Evolutionary conservation across 2,329 filamentous ascomycete genomes (phyloP).

Genomic region (Aspergillus felis): DNA sequence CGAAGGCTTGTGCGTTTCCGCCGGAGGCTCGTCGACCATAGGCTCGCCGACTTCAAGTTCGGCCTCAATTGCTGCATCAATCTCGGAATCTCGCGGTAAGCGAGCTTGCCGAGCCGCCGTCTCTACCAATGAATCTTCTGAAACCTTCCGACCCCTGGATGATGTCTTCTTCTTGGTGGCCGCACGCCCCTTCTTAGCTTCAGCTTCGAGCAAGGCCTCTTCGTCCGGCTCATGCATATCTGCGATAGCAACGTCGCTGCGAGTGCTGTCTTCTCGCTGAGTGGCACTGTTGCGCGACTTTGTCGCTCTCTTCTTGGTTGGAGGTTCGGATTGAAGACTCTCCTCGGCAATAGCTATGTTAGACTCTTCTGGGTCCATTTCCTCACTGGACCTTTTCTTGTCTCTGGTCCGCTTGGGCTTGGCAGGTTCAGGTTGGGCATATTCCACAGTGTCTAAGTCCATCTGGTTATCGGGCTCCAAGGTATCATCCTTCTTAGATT

Average conservation of each 20-base stretch:
- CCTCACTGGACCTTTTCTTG: conserved; percentile 62
- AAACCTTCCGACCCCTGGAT: conserved; percentile 49
- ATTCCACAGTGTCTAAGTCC: conserved; percentile 27
- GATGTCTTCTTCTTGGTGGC: conserved; percentile 33
- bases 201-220: conserved; percentile 22
- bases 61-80: conserved; percentile 62
- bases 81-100: conserved; percentile 59
- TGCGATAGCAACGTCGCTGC: conserved; percentile 39
- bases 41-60: conserved; percentile 58
- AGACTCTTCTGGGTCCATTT: conserved; percentile 37
- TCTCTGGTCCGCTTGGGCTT: conserved; percentile 43
- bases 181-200: conserved; percentile 45
- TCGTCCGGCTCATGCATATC: conserved; percentile 19
- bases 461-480: conserved; percentile 41
- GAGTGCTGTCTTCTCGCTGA: conserved; percentile 31
- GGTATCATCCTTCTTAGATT: conserved; percentile 37
- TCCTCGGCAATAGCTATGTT: conserved; percentile 11
- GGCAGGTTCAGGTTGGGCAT: conserved; percentile 24
- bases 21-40: conserved; percentile 44
- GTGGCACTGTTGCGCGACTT: conserved; percentile 49
- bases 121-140: conserved; percentile 45
- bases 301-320: conserved; percentile 58
- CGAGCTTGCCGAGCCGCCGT: conserved; percentile 44
- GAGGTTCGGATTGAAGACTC: conserved; percentile 33
- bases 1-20: conserved; percentile 17